phyloP scores from a whole-genome alignment of 345 rosid species.

The Hibiscus mutabilis region DNA sequence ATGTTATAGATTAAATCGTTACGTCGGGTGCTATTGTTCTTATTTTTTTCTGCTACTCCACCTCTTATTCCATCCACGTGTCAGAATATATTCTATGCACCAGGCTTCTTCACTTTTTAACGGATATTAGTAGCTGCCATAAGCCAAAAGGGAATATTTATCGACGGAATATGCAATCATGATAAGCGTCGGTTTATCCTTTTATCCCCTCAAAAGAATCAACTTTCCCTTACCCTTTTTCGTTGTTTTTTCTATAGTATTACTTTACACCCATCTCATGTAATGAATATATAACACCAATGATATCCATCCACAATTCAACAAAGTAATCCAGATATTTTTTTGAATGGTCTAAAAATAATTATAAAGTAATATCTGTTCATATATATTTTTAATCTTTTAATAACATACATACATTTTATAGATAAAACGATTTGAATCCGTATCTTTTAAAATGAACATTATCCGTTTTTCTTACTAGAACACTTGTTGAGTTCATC shows the following conservation, averaged over 20 bases:
- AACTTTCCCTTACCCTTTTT: neutral
- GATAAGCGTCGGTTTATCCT: neutral
- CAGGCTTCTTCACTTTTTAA: conserved; percentile 3
- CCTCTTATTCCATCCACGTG: neutral
- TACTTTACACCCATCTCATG: neutral
- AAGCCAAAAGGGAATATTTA: neutral
- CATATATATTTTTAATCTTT: too few relatives aligned
- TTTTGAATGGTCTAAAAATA: too few relatives aligned
- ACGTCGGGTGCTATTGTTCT: too few relatives aligned
- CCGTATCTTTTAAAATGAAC: too few relatives aligned
- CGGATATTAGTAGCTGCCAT: neutral
- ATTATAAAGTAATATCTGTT: too few relatives aligned
- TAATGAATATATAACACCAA: neutral
- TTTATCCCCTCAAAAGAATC: neutral
- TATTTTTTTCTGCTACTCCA: neutral
- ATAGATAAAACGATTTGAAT: too few relatives aligned
- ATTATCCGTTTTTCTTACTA: too few relatives aligned
- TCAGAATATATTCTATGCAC: neutral
- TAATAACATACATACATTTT: too few relatives aligned
- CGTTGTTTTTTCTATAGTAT: neutral
- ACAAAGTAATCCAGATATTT: too few relatives aligned
- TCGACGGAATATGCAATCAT: neutral
- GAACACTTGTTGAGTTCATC: too few relatives aligned
- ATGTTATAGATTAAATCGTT: too few relatives aligned
- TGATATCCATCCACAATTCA: too few relatives aligned